Conservation (phyloP, 495 filamentous ascomycete genomes). For the Trichocladium antarcticum region DNA sequence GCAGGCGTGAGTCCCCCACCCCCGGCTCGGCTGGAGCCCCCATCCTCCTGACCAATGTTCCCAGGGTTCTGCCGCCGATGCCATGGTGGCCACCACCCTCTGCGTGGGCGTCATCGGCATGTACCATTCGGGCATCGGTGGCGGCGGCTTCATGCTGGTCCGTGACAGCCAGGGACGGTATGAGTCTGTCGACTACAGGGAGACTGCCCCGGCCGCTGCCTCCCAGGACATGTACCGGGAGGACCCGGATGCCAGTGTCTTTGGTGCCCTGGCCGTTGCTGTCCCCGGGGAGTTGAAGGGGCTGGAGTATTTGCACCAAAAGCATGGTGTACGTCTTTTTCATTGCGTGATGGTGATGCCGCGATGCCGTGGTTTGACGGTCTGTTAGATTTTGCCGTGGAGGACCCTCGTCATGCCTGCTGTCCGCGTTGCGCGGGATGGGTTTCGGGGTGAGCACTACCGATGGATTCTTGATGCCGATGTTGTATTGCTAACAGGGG, state of each 20-base stretch:
- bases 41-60: not conserved
- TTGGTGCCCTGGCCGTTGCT: constrained; percentile 41
- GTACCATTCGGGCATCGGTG: constrained; percentile 81
- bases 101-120: constrained; percentile 74
- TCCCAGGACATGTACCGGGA: constrained; percentile 66
- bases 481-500: constrained; percentile 1
- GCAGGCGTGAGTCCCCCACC: constrained; percentile 35
- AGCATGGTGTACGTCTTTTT: constrained; percentile 38
- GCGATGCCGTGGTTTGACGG: not conserved
- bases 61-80: constrained; percentile 63
- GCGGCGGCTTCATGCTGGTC: constrained; percentile 81
- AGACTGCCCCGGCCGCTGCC: constrained; percentile 70
- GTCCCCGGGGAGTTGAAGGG: constrained; percentile 78
- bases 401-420: constrained; percentile 53
- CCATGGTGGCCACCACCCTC: constrained; percentile 58
- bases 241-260: constrained; percentile 28
- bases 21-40: not conserved
- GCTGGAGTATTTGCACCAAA: constrained; percentile 59
- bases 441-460: constrained; percentile 42
- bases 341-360: not conserved
- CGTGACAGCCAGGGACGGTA: constrained; percentile 51
- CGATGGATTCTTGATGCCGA: not conserved
- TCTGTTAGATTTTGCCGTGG: constrained; percentile 22
- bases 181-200: constrained; percentile 75
- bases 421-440: constrained; percentile 60